These are phyloP conservation scores for Stygiomarasmius scandens DNA, from an alignment of 1,284 basidiomycete genomes.

Conservation along the genomic window DNA sequence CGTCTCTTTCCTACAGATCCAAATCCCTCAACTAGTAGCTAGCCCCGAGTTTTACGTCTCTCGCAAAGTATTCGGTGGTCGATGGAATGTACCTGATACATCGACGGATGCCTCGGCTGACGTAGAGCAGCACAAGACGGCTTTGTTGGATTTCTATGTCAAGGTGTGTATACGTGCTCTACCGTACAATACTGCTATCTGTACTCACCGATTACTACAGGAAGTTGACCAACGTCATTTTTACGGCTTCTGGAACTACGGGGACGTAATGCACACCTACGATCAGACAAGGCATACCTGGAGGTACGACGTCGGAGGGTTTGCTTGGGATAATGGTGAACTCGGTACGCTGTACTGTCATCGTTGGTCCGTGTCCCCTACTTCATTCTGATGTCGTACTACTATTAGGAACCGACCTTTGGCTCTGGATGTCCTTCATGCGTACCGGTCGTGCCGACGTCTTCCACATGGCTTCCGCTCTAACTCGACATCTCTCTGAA, in stretches of 20 bases:
- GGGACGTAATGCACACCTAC: conserved; percentile 47
- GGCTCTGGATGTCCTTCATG: conserved; percentile 48
- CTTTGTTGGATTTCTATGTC: conserved; percentile 44
- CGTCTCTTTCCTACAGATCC: conserved; percentile 29
- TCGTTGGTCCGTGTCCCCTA: background rate
- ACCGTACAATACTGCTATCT: no score
- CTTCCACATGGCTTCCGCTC: conserved; percentile 39
- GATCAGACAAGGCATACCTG: conserved; percentile 45
- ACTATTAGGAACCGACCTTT: conserved; percentile 39
- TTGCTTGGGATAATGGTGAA: conserved; percentile 43
- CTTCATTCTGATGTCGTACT: background rate
- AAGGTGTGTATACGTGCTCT: conserved; percentile 29
- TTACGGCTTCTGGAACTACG: conserved; percentile 48
- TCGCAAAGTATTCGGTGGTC: conserved; percentile 40
- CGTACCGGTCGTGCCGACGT: conserved; percentile 45
- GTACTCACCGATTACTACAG: conserved; percentile 17
- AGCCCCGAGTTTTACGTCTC: conserved; percentile 39
- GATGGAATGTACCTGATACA: conserved; percentile 40
- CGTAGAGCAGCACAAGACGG: conserved; percentile 40
- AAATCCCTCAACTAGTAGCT: conserved; percentile 38
- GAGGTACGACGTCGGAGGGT: conserved; percentile 47
- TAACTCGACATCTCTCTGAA: conserved; percentile 46
- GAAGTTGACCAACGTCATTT: conserved; percentile 43
- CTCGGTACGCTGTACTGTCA: conserved; percentile 26
- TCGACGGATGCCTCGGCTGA: conserved; percentile 31